Conservation (phyloP, 352 stramenopile genomes). For the Globisporangium heterothallicum region DNA sequence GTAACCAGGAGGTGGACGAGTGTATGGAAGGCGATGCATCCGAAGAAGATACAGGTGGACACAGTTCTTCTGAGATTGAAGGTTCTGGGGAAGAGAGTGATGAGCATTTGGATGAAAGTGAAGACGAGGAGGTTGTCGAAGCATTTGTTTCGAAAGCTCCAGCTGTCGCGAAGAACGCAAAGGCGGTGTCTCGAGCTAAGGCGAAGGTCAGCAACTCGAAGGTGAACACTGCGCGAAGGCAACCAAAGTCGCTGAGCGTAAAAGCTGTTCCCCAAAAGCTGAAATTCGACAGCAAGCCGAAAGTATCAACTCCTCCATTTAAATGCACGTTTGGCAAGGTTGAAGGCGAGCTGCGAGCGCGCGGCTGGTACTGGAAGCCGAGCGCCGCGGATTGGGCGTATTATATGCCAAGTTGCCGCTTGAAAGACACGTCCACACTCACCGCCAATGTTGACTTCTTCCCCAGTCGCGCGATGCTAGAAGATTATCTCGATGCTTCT, state of each 20-base stretch:
- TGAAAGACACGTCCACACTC: slow-evolving; percentile 15
- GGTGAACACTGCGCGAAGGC: no score
- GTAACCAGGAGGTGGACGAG: slow-evolving; percentile 9
- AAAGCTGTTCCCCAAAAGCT: slow-evolving; percentile 14
- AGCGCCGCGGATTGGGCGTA: slow-evolving; percentile 39
- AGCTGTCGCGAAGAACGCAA: slow-evolving; percentile 1
- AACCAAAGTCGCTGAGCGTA: not conserved
- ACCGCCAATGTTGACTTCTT: slow-evolving; percentile 44
- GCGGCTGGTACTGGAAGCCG: slow-evolving; percentile 65
- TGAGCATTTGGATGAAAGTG: slow-evolving; percentile 6
- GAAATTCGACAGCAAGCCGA: slow-evolving; percentile 6
- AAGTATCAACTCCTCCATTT: slow-evolving; percentile 37
- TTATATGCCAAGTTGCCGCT: slow-evolving; percentile 31
- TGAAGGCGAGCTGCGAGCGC: slow-evolving; percentile 42
- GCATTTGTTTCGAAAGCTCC: not conserved
- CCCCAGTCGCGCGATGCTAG: slow-evolving; percentile 29
- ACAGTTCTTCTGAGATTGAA: slow-evolving; percentile 7
- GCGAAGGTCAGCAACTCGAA: no score
- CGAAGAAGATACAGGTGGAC: not conserved
- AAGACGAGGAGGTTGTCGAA: slow-evolving; percentile 9
- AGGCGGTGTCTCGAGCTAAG: slow-evolving; percentile 1
- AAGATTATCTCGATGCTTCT: slow-evolving; percentile 32
- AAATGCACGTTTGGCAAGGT: slow-evolving; percentile 57
- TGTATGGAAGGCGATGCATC: slow-evolving; percentile 18
- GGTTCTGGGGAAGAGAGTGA: slow-evolving; percentile 9